Base-by-base conservation (phyloP, 2,329 filamentous ascomycete species). In the Nectriaceae sp. region DNA sequence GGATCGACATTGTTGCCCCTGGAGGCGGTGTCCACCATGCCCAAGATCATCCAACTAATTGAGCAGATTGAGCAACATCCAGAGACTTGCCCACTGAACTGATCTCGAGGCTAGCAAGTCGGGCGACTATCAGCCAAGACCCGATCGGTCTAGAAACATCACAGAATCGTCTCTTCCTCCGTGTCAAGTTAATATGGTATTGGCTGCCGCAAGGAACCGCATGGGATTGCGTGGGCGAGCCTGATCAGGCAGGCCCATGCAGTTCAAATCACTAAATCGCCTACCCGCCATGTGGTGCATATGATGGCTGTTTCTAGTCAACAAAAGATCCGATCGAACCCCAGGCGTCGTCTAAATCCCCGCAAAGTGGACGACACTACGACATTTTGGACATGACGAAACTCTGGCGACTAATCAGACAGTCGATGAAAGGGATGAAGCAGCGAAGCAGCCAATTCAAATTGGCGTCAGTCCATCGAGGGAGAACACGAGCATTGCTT, bases 1-100 rank as follows among this genome's bases (percentile, higher is more conserved):
- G 26, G 59, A 62, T 62, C 55, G 49, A 52, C 59, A 56, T 59
- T 56, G 35, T 43, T 46, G 40, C 53, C 50, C 26, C 21, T 31
- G 26, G 26, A 15, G 15, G 26, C 26, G 15, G 26, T 15, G 26
- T 15, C 15, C 26, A 31, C 15, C 26, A 15, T 15, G 26, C 8
- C 26, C 8, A 31, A 10, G 26, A 31, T 31, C 26, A 31, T 10
- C 26, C 8, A 31, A 31, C 26, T 15, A n/a, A n/a, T n/a, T n/a
- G n/a, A n/a, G n/a, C n/a, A n/a, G n/a, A n/a, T n/a, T n/a, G n/a
- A n/a, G n/a, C n/a, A 15, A 18, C 19, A 16, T 13, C 21, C 21
- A n/a, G n/a, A n/a, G n/a, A n/a, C n/a, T n/a, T n/a, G n/a, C n/a
- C n/a, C n/a, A n/a, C n/a, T n/a, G n/a, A n/a, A n/a, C n/a, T n/a